Evolutionary conservation across 257 asterid species (phyloP).

Genomic region (Jasminum sambac): DNA sequence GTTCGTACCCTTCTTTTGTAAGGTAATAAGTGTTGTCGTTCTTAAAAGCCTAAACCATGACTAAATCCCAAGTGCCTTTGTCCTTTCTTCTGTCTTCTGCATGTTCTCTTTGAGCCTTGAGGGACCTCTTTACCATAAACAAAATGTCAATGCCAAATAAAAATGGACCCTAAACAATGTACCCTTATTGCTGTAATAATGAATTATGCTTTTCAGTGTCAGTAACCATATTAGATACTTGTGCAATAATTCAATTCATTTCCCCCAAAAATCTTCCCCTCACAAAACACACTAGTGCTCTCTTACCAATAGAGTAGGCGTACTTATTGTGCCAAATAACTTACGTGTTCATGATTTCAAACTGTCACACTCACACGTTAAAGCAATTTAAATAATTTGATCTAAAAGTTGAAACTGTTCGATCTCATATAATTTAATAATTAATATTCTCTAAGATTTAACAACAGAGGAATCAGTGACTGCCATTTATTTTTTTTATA

Average conservation of each 20-base stretch:
- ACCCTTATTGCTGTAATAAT: background rate
- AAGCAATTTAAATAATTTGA: no score
- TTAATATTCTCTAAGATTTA: background rate
- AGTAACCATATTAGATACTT: background rate
- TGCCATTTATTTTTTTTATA: background rate
- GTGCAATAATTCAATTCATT: background rate
- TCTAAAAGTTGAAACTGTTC: no score
- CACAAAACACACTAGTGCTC: background rate
- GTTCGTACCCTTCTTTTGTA: slow-evolving; percentile 20
- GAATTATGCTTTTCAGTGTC: background rate
- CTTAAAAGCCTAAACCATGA: slow-evolving; percentile 43
- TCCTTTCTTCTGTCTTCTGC: slow-evolving; percentile 16
- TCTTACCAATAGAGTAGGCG: no score
- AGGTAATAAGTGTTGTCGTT: slow-evolving; percentile 30
- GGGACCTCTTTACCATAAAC: background rate
- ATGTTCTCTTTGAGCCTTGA: background rate
- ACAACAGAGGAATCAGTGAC: background rate
- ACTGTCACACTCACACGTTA: no score
- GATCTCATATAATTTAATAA: background rate
- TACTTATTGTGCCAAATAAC: no score
- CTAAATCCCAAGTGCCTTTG: slow-evolving; percentile 35
- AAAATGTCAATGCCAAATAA: background rate
- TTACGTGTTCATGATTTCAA: no score
- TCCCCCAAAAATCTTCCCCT: background rate
- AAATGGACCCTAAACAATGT: background rate